Conservation (phyloP, 2,329 filamentous ascomycete species). For the Calonectria multiphialidica region DNA sequence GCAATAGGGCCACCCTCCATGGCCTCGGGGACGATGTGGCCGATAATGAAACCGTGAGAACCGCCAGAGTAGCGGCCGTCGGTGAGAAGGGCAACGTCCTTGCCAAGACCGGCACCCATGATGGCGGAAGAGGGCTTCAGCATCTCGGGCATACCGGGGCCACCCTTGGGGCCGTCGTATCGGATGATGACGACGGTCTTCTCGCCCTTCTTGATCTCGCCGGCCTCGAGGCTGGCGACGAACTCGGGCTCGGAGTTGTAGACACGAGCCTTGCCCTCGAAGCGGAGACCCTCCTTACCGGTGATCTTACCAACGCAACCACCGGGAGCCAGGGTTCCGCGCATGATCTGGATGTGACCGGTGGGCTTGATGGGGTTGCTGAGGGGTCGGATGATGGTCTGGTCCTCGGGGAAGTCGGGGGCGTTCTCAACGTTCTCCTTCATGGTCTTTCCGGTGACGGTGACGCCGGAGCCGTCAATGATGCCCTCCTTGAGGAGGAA, state of each 20-base stretch:
- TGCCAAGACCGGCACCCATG: conserved; percentile 88
- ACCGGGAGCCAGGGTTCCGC: conserved; percentile 85
- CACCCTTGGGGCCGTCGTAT: conserved; percentile 94
- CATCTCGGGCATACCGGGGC: conserved; percentile 95
- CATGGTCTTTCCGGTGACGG: conserved; percentile 90
- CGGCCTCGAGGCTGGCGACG: conserved; percentile 80
- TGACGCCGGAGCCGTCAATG: conserved; percentile 83
- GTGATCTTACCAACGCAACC: conserved; percentile 95
- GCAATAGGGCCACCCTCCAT: conserved; percentile 88
- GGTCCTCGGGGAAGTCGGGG: conserved; percentile 79
- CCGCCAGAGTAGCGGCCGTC: conserved; percentile 85
- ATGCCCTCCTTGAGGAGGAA: conserved; percentile 86
- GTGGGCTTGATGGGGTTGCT: conserved; percentile 88
- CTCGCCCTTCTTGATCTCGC: conserved; percentile 85
- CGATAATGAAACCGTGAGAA: conserved; percentile 88
- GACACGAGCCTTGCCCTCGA: conserved; percentile 83
- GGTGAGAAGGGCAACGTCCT: conserved; percentile 80
- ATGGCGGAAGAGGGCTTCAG: conserved; percentile 92
- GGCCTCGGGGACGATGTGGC: conserved; percentile 89
- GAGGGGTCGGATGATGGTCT: conserved; percentile 85
- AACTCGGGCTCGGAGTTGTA: conserved; percentile 89
- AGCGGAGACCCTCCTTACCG: conserved; percentile 89
- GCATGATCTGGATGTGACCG: conserved; percentile 90
- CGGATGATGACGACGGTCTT: conserved; percentile 93
- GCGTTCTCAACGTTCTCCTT: conserved; percentile 86